Evolutionary conservation across 2,329 filamentous ascomycete genomes (phyloP), one percentile per base, ranked within the genome.

Genomic region (Hirsutella rhossiliensis): DNA sequence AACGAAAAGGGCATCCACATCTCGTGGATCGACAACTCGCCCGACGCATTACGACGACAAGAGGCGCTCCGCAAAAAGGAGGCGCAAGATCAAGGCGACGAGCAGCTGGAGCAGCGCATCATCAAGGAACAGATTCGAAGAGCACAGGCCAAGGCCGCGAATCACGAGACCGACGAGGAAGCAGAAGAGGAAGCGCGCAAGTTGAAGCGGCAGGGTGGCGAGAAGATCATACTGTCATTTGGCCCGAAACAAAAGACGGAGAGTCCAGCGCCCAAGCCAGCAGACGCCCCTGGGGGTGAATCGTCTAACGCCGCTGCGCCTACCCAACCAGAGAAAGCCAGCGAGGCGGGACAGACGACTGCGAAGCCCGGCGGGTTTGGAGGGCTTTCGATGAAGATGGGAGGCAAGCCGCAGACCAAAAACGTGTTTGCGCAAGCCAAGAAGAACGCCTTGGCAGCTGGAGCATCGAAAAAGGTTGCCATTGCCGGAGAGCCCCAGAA

Each of bases 11-110:
- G 87, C 0, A 55, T 97, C 36, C 84, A 88, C 55, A 80, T 98
- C 43, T 73, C 83, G 2, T 98, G 89, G 86, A 82, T 96, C 46
- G 90, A 98, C 57, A 87, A 90, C 54, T 89, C 83, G 31, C 87
- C 88, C 0, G 90, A 95, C 45, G 87, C 88, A 1, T 65, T 97
- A 50, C 73, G 78, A 53, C 69, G 89, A 42, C 78, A 86, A 49
- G 90, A 96, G 51, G 87, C 87, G 23, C 72, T 96, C 41, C 71
- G 82, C 52, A 80, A 82, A 58, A 90, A 87, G 62, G 89, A 96
- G 61, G 76, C 84, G 44, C 81, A 89, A 62, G 89, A 96, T 55
- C 86, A 85, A 53, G 87, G 88, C 2, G 89, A 96, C 53, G 90
- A 97, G 60, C 86, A 94, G 64, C 67, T 87, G 41, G 89, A 97